These are phyloP conservation scores for Carpinus viminea DNA, from an alignment of 306 rosid species.

Conservation along the genomic window DNA sequence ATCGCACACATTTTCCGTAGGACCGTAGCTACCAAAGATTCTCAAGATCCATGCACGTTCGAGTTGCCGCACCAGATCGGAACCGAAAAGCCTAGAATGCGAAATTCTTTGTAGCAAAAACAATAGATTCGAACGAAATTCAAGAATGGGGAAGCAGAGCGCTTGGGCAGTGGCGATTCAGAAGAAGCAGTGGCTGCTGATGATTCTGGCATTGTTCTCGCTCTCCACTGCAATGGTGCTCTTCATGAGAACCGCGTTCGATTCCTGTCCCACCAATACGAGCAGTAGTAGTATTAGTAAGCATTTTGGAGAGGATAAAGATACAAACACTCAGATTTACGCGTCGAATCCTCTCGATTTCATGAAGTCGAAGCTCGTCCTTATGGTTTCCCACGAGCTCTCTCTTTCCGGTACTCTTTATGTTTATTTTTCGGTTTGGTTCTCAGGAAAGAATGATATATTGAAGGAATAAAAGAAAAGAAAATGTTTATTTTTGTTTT, in stretches of 20 bases:
- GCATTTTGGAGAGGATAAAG: constrained; percentile 30
- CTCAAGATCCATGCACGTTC: background rate
- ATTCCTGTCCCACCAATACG: constrained; percentile 40
- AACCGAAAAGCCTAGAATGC: constrained; percentile 23
- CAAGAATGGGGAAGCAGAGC: constrained; percentile 51
- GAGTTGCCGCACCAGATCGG: constrained; percentile 12
- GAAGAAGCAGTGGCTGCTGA: constrained; percentile 59
- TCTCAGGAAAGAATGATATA: constrained; percentile 25
- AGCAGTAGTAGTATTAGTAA: background rate
- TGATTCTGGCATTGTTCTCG: constrained; percentile 54
- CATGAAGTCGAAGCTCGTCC: constrained; percentile 88
- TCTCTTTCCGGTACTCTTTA: constrained; percentile 66
- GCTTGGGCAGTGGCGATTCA: constrained; percentile 45
- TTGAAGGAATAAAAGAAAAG: background rate
- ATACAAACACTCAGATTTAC: constrained; percentile 27
- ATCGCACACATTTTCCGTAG: background rate
- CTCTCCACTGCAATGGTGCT: constrained; percentile 60
- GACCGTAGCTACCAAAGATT: background rate
- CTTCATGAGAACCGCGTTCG: constrained; percentile 52
- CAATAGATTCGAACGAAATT: background rate
- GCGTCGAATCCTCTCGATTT: constrained; percentile 52
- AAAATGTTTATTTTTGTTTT: background rate
- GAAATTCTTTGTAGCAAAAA: background rate
- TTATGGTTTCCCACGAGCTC: constrained; percentile 82
- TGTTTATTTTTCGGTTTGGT: constrained; percentile 3